Conservation (phyloP, 805 yeast species). For the Metschnikowia vanudenii region DNA sequence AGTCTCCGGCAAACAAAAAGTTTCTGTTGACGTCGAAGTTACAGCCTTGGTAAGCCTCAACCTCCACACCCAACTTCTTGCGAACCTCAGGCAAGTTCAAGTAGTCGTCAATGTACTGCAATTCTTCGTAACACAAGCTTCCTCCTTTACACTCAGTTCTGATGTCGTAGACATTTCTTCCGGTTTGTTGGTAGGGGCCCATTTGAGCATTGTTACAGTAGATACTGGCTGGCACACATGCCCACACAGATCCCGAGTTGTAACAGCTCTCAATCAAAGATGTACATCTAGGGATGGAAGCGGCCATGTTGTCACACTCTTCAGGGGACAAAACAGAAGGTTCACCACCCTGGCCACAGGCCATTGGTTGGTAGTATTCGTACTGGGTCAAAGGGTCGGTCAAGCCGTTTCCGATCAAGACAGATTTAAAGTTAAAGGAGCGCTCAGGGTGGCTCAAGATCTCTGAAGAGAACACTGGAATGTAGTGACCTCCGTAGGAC, state of each 20-base stretch:
- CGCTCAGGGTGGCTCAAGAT: slow-evolving; percentile 48
- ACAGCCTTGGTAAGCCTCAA: slow-evolving; percentile 71
- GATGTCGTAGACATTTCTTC: slow-evolving; percentile 88
- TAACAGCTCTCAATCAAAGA: slow-evolving; percentile 78
- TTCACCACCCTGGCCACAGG: slow-evolving; percentile 87
- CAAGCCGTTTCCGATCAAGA: slow-evolving; percentile 89
- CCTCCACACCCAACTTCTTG: slow-evolving; percentile 87
- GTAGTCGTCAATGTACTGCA: slow-evolving; percentile 72
- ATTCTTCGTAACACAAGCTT: slow-evolving; percentile 73
- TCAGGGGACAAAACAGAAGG: slow-evolving; percentile 69
- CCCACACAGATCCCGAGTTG: slow-evolving; percentile 66
- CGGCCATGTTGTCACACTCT: slow-evolving; percentile 64
- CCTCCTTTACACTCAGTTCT: slow-evolving; percentile 71
- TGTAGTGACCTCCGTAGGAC: slow-evolving; percentile 91
- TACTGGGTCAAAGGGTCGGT: slow-evolving; percentile 65
- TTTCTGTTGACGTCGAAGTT: slow-evolving; percentile 74
- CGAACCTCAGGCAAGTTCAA: slow-evolving; percentile 75
- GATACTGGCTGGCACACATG: slow-evolving; percentile 87
- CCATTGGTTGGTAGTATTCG: slow-evolving; percentile 70
- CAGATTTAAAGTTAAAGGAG: slow-evolving; percentile 42
- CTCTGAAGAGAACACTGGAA: slow-evolving; percentile 84
- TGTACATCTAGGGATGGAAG: slow-evolving; percentile 70
- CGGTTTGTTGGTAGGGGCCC: slow-evolving; percentile 59
- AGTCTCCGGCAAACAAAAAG: slow-evolving; percentile 85
- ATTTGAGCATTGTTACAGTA: slow-evolving; percentile 85